Base-by-base conservation (phyloP, 768 basidiomycete species). In the Mycena indigotica region DNA sequence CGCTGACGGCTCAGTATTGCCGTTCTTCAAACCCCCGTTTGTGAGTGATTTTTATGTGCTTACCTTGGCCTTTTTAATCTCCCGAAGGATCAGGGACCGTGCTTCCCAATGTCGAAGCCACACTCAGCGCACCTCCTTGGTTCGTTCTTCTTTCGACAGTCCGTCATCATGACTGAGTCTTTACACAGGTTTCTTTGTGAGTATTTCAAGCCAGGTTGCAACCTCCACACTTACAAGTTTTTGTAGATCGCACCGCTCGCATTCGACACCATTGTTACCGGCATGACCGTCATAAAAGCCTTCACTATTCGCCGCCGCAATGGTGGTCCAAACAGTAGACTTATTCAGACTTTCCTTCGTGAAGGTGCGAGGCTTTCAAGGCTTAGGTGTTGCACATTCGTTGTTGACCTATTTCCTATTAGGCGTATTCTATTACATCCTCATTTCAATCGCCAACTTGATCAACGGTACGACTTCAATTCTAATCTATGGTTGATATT, bases 371-470 rank as follows among this genome's bases (percentile, higher is more conserved):
- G 44, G 54, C 12, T 56, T 44, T 52, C 55, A 56, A 26, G n/a
- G n/a, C n/a, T n/a, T n/a, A n/a, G n/a, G n/a, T n/a, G n/a, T n/a
- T n/a, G n/a, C n/a, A n/a, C n/a, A n/a, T n/a, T n/a, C n/a, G 44
- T 26, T 48, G 35, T 46, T 21, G 30, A 39, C 25, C 25, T 48
- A 64, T 19, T 15, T 23, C 6, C 52, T 46, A 54, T 21, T 64
- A 87, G 88, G 90, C 60, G 85, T 92, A 59, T 92, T 91, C 70
- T 93, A 92, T 67, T 93, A 91, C 67, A 80, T 93, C 57, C 72
- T 93, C 62, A 92, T 93, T 68, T 91, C 90, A n/a, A 84, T 91
- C 50, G 90, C 90, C 48, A 93, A 93, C 74, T 74, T 93, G 76
- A 84, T 91, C 68, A 92, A 92, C 61, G 90, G 90, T 40, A 86